Evolutionary conservation across 106 monocot species (phyloP), one percentile per base, ranked within the genome.

Genomic region (Apostasia ramifera): DNA sequence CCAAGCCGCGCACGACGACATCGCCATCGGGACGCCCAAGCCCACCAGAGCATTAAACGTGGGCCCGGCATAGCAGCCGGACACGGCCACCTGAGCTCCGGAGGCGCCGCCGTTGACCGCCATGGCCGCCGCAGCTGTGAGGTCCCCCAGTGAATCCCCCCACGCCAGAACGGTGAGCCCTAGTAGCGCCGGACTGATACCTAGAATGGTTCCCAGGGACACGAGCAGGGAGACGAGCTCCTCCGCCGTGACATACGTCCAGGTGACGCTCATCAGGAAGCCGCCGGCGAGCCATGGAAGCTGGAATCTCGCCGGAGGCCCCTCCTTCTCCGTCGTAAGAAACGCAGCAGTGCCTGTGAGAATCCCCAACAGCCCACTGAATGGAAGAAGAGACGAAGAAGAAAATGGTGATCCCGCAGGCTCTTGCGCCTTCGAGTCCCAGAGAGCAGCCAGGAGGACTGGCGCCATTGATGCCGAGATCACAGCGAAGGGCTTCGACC

Each of bases 121-220:
- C 14, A 76, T 60, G 4, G 78, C 78, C 72, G 75, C 70, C 45
- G 77, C 71, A n/a, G 83, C 66, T 2, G 83, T 69, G 58, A 87
- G 70, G 73, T 87, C 86, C 10, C 86, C 80, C 1, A 87, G 40
- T 2, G 86, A 87, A 63, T 87, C 83, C 1, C 86, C 86, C 86
- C 86, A 83, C 40, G 82, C 76, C 9, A 77, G 63, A 41, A 87
- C 83, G 1, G 86, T 87, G 13, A 87, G 74, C 39, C 83, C 86
- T 37, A 87, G 68, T 2, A 74, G 63, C 0, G 86, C 74, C 59
- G 74, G 42, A 59, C 68, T 80, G 0, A 83, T 75, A 47, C 66
- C 55, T 5, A 80, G 9, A 1, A 80, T 71, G 45, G 40, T 15
- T 57, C 77, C 88, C 15, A 81, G 42, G 4, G 84, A 78, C 12